A percentile compares a stretch with the other conserved stretches of the same genome.
phyloP scores from a whole-genome alignment of 208 protist species.

The Angomonas ambiguus region DNA sequence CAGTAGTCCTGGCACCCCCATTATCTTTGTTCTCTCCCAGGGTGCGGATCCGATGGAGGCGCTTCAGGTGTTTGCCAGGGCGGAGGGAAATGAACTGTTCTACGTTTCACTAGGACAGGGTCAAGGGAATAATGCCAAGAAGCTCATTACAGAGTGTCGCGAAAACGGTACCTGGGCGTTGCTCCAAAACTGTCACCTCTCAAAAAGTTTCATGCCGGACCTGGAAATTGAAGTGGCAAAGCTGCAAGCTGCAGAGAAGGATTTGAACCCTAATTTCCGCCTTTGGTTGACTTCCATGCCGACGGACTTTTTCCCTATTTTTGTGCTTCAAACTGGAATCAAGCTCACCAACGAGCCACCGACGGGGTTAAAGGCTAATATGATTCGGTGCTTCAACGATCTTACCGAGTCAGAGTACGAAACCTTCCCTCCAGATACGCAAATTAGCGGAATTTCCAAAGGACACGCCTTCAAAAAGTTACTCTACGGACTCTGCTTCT shows the following conservation, averaged over 20 bases:
- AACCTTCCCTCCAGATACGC: constrained; percentile 25
- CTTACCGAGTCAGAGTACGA: constrained; percentile 86
- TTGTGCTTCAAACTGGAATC: constrained; percentile 96
- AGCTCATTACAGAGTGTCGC: constrained; percentile 90
- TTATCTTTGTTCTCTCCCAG: constrained; percentile 97
- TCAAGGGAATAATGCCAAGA: constrained; percentile 94
- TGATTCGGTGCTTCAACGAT: constrained; percentile 92
- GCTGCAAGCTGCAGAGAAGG: constrained; percentile 38
- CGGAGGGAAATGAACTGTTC: constrained; percentile 67
- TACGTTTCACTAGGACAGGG: constrained; percentile 97
- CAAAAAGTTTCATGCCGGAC: constrained; percentile 95
- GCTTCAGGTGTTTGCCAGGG: constrained; percentile 90
- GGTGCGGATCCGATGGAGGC: constrained; percentile 95
- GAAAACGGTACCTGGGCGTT: constrained; percentile 93
- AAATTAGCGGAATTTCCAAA: constrained; percentile 61
- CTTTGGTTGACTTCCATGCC: constrained; percentile 99
- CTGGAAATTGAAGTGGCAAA: constrained; percentile 90
- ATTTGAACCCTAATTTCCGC: constrained; percentile 90
- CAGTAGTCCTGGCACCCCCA: constrained; percentile 81
- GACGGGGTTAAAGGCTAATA: constrained; percentile 94
- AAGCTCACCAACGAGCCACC: constrained; percentile 98
- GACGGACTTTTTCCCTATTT: constrained; percentile 95
- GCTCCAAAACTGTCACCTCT: constrained; percentile 97
- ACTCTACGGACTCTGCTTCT: constrained; percentile 96
- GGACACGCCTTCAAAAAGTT: constrained; percentile 92